These are phyloP conservation scores for Candida sanyaensis DNA, from an alignment of 1,139 yeast species.

Conservation along the genomic window DNA sequence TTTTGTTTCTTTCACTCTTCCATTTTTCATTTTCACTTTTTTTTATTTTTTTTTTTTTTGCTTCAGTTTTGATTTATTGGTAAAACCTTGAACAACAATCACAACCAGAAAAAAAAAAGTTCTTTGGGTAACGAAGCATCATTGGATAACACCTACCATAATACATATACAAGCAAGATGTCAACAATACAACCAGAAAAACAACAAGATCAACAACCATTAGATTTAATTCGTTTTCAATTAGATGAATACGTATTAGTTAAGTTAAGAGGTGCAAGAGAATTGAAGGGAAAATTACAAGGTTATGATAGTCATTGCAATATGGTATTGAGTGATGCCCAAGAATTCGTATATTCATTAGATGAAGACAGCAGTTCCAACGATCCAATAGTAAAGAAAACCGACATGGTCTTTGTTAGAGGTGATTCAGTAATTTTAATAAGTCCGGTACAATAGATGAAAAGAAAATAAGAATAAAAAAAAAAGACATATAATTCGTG, in stretches of 20 bases:
- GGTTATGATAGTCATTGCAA: conserved; percentile 97
- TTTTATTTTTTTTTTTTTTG: not conserved
- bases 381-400: conserved; percentile 53
- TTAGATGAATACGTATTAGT: conserved; percentile 87
- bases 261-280: conserved; percentile 95
- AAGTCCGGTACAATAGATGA: conserved; percentile 37
- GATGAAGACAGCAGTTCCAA: conserved; percentile 36
- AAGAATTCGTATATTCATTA: conserved; percentile 71
- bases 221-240: conserved; percentile 83
- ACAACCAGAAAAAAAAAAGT: not conserved
- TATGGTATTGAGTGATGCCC: conserved; percentile 91
- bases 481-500: not conserved
- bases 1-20: no score
- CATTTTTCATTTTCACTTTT: no score
- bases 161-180: conserved; percentile 22
- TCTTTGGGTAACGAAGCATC: no score
- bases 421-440: conserved; percentile 92
- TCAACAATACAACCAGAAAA: conserved; percentile 35
- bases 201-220: conserved; percentile 58
- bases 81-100: not conserved
- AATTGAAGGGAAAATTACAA: conserved; percentile 85
- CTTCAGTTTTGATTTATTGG: not conserved
- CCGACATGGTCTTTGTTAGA: conserved; percentile 93
- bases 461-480: no score
- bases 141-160: not conserved